Conservation (phyloP, 768 basidiomycete genomes). For the Stropharia rugosoannulata region DNA sequence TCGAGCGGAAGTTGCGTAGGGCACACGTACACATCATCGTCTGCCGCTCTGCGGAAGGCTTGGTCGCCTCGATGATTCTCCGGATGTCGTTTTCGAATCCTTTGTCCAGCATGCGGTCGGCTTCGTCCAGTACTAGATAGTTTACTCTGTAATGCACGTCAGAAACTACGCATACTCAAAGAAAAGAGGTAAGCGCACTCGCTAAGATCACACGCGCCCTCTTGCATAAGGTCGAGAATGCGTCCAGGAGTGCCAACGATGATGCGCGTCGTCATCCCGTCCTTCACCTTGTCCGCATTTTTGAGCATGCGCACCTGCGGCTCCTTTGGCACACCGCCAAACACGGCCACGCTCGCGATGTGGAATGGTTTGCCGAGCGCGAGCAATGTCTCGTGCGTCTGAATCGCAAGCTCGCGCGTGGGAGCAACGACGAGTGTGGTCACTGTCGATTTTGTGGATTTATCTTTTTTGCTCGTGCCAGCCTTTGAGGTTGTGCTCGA, state of each 20-base stretch:
- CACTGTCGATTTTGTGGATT: slow-evolving; percentile 31
- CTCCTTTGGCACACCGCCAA: slow-evolving; percentile 92
- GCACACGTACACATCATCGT: slow-evolving; percentile 86
- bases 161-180: slow-evolving; percentile 1
- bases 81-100: slow-evolving; percentile 98
- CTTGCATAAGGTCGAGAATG: slow-evolving; percentile 87
- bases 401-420: slow-evolving; percentile 94
- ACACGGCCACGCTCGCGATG: slow-evolving; percentile 83
- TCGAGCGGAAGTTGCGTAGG: not conserved
- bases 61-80: slow-evolving; percentile 76
- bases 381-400: slow-evolving; percentile 85
- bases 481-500: slow-evolving; percentile 26
- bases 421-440: slow-evolving; percentile 86
- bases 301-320: slow-evolving; percentile 72
- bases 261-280: slow-evolving; percentile 58
- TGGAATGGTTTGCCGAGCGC: slow-evolving; percentile 72
- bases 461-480: no score
- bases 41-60: slow-evolving; percentile 70
- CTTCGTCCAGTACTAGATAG: slow-evolving; percentile 95
- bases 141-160: slow-evolving; percentile 53
- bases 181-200: slow-evolving; percentile 41
- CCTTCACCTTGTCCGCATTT: slow-evolving; percentile 48
- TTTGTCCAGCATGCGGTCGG: slow-evolving; percentile 97
- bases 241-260: slow-evolving; percentile 96
- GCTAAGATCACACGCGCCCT: slow-evolving; percentile 82